phyloP scores from a whole-genome alignment of 768 basidiomycete genomes.

The Russula vinacea region DNA sequence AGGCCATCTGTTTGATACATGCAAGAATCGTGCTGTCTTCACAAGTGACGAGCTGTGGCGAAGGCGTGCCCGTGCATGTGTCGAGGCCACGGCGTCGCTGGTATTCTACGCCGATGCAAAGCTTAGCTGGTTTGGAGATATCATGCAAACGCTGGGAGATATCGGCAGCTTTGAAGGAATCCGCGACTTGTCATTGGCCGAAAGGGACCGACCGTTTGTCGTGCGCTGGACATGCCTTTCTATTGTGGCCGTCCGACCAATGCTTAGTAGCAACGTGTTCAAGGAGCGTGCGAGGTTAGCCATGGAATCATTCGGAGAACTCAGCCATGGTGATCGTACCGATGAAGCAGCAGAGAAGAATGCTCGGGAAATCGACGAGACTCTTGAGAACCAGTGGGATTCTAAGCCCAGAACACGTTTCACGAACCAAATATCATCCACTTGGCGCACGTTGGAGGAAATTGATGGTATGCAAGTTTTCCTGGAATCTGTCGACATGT shows the following conservation, averaged over 20 bases:
- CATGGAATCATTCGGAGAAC: not conserved
- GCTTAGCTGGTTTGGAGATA: not conserved
- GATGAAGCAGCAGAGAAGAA: not conserved
- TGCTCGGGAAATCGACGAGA: not conserved
- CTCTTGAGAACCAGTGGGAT: not conserved
- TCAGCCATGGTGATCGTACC: not conserved
- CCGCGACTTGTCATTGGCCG: not conserved
- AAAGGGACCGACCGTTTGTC: not conserved
- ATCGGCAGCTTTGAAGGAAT: not conserved
- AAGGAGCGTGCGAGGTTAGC: not conserved
- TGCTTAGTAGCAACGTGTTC: not conserved
- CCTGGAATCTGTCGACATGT: not conserved
- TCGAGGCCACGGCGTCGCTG: not conserved
- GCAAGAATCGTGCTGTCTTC: not conserved
- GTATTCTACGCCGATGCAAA: not conserved
- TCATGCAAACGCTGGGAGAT: not conserved
- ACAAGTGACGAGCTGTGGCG: too few species aligned
- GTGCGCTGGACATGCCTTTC: conserved; percentile 5
- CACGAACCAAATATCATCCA: too few species aligned
- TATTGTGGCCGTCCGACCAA: not conserved
- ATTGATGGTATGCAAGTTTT: too few species aligned
- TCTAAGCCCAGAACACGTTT: too few species aligned
- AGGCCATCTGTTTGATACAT: not conserved
- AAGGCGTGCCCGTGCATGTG: too few species aligned
- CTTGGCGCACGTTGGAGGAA: too few species aligned